These are phyloP conservation scores for Trichoderma gamsii DNA, from an alignment of 495 filamentous ascomycete species.

Conservation along the genomic window DNA sequence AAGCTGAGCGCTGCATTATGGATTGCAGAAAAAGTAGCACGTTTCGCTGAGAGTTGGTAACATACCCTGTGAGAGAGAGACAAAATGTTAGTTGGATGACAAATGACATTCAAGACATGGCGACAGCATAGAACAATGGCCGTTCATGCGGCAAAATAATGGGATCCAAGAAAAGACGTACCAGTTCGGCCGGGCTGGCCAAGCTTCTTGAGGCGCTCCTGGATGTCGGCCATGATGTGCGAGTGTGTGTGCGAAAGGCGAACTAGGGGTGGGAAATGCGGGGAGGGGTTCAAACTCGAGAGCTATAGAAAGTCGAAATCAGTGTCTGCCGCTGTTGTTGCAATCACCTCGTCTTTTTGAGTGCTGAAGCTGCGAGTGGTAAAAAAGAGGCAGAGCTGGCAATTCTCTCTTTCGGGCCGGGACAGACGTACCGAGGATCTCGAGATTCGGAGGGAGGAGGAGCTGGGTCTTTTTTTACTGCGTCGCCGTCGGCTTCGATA, in stretches of 20 bases:
- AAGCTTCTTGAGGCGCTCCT: constrained; percentile 70
- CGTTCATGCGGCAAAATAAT: too few species aligned
- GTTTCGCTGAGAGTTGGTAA: too few species aligned
- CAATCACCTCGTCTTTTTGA: neutral
- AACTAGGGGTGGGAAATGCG: constrained; percentile 17
- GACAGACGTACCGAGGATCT: neutral
- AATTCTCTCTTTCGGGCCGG: neutral
- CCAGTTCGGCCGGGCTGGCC: constrained; percentile 71
- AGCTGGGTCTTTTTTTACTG: neutral
- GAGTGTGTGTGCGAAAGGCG: constrained; percentile 17
- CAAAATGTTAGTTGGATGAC: too few species aligned
- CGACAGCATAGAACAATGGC: too few species aligned
- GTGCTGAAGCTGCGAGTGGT: neutral
- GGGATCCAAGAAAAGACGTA: constrained; percentile 41
- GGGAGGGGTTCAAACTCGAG: neutral
- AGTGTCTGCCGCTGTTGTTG: neutral
- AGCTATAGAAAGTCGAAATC: neutral
- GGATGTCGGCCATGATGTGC: constrained; percentile 58
- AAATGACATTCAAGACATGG: too few species aligned
- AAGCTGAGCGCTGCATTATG: too few species aligned
- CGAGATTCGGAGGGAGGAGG: neutral
- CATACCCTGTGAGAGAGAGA: too few species aligned
- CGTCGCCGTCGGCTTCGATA: constrained; percentile 14
- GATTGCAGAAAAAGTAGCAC: too few species aligned
- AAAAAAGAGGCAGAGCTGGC: neutral